phyloP scores from a whole-genome alignment of 2,329 filamentous ascomycete species.

The Neofusicoccum kwambonambiense region DNA sequence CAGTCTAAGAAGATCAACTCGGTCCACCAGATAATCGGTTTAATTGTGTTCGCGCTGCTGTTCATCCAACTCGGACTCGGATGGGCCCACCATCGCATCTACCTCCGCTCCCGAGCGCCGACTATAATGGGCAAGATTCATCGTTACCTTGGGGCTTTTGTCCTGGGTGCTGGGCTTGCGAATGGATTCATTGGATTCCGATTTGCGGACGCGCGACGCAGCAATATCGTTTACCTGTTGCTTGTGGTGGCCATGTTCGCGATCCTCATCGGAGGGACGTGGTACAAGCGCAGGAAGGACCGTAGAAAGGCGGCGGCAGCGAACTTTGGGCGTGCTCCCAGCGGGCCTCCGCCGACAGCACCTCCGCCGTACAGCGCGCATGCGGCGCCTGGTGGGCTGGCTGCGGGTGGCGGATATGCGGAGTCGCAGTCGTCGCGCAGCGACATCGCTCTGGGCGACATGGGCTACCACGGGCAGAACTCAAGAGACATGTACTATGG shows the following conservation, averaged over 20 bases:
- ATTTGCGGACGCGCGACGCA: conserved; percentile 20
- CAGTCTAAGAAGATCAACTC: conserved; percentile 55
- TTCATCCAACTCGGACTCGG: conserved; percentile 2
- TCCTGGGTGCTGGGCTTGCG: conserved; percentile 23
- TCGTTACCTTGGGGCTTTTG: conserved; percentile 21
- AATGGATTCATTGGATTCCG: conserved; percentile 27
- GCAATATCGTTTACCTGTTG: conserved; percentile 23
- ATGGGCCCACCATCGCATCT: conserved; percentile 15
- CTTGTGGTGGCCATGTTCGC: conserved; percentile 22
- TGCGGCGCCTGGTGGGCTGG: background rate
- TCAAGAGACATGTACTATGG: background rate
- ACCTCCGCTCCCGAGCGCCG: conserved; percentile 19
- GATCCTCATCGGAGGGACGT: conserved; percentile 3
- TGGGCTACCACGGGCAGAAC: background rate
- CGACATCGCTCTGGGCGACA: conserved; percentile 6
- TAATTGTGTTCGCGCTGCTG: background rate
- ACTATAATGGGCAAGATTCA: conserved; percentile 23
- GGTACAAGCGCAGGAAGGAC: conserved; percentile 8
- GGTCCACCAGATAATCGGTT: conserved; percentile 22
- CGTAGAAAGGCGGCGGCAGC: background rate
- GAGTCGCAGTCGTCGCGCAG: background rate
- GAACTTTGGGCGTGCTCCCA: background rate
- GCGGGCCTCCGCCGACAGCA: background rate
- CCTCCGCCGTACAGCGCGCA: conserved; percentile 7
- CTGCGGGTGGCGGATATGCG: background rate